Conservation (phyloP, 2,329 filamentous ascomycete species). For the Venturia asperata region DNA sequence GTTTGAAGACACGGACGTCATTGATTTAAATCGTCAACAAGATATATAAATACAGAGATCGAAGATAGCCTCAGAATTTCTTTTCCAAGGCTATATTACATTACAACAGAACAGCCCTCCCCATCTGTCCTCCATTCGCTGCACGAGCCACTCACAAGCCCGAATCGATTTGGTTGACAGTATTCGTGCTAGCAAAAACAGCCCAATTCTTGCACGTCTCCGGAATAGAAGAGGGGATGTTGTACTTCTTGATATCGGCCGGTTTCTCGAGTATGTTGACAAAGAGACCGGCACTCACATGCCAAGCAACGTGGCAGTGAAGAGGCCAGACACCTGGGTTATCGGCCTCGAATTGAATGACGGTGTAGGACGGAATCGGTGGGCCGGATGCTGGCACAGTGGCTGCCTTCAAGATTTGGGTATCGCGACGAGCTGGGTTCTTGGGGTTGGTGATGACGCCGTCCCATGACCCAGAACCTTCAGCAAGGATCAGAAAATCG, state of each 20-base stretch:
- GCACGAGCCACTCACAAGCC: conserved; percentile 22
- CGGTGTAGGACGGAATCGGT: conserved; percentile 30
- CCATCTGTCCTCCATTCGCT: neutral
- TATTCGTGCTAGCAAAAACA: conserved; percentile 28
- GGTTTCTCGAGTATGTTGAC: conserved; percentile 38
- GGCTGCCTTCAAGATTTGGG: conserved; percentile 31
- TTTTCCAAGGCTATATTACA: neutral
- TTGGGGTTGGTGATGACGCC: conserved; percentile 34
- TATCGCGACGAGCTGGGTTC: conserved; percentile 48
- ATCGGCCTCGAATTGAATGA: conserved; percentile 42
- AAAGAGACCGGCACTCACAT: conserved; percentile 39
- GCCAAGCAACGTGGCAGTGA: conserved; percentile 43
- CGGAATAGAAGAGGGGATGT: conserved; percentile 42
- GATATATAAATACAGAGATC: too few relatives aligned
- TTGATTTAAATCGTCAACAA: too few relatives aligned
- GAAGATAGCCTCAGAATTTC: neutral
- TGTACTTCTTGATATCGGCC: conserved; percentile 33
- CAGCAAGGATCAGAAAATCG: conserved; percentile 61
- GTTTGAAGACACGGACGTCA: too few relatives aligned
- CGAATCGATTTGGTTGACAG: conserved; percentile 31
- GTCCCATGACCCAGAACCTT: conserved; percentile 38
- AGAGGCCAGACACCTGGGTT: conserved; percentile 50
- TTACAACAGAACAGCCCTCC: neutral
- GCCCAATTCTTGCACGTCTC: conserved; percentile 42
- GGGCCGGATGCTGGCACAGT: conserved; percentile 31